phyloP scores from a whole-genome alignment of 306 rosid species.

The Cucumis cinereus region DNA sequence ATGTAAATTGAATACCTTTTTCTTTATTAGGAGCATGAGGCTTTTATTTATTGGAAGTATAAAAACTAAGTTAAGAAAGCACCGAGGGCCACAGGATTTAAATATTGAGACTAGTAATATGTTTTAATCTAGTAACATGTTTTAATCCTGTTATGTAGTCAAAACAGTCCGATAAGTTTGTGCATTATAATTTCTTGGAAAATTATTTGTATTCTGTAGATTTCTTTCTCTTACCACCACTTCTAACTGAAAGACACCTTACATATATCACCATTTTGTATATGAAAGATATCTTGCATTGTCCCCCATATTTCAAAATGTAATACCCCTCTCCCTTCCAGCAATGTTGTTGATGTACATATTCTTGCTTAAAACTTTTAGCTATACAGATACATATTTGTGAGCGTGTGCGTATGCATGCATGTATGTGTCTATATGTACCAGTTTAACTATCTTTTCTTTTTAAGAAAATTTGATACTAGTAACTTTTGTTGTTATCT shows the following conservation, averaged over 20 bases:
- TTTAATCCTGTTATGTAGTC: not conserved
- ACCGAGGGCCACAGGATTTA: not conserved
- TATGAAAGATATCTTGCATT: too few species aligned
- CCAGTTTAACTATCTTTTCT: not conserved
- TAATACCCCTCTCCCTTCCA: too few species aligned
- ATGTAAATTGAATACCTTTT: not conserved
- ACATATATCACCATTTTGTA: too few species aligned
- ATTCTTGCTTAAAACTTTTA: not conserved
- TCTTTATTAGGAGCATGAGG: not conserved
- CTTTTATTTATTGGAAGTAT: not conserved
- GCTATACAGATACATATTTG: not conserved
- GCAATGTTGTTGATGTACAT: not conserved
- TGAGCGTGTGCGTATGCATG: too few species aligned
- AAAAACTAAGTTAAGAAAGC: not conserved
- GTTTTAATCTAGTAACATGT: not conserved
- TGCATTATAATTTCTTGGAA: not conserved
- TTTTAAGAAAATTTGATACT: not conserved
- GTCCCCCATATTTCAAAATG: too few species aligned
- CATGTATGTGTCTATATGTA: not conserved
- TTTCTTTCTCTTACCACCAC: not conserved
- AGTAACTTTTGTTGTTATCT: not conserved
- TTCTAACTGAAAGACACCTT: too few species aligned
- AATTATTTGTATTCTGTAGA: not conserved
- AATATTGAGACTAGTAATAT: not conserved
- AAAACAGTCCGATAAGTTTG: not conserved